Base-by-base conservation (phyloP, 1,139 yeast genomes). In the Sugiyamaella xylanicola region DNA sequence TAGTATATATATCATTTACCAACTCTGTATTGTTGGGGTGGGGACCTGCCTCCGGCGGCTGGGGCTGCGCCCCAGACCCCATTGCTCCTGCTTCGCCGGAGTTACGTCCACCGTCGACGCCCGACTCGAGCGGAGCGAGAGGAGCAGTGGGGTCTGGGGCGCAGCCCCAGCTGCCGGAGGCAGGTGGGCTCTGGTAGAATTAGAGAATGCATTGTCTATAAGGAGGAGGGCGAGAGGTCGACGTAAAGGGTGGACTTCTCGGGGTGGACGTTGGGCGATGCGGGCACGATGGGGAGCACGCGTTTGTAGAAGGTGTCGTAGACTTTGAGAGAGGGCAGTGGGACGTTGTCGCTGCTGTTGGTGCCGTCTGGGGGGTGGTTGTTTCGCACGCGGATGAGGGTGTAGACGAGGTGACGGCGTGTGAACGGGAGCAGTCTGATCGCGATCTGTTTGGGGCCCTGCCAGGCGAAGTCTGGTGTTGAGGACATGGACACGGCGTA, bases 281-380 rank as follows among this genome's bases (percentile, higher is more conserved):
- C 83, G 0, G 84, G 72, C 27, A 83, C 66, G 1, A 83, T 76
- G 1, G 84, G 83, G 58, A 88, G 73, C n/a, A 78, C 77, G 42
- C 87, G 85, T 63, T 85, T 83, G 72, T 81, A 87, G 61, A 82
- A 82, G 37, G 86, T 74, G 64, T 87, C 95, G 66, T 75, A 84
- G 5, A 85, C 85, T 56, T 77, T 78, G 60, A 86, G 72, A 39
- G 71, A 75, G 0, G 93, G 93, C 37, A 86, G 71, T 61, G 72
- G 76, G 53, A 78, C 64, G 68, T 68, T 68, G 52, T 60, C 27
- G 41, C 21, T 36, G 25, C n/a, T n/a, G n/a, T n/a, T n/a, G 29
- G 29, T 25, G 29, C 29, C 29, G 9, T 46, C 42, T n/a, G n/a
- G n/a, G 20, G 35, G 36, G n/a, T 39, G 50, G 22, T 46, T 22